These are phyloP conservation scores for Arabis alpina DNA, from an alignment of 345 rosid genomes.

Conservation along the genomic window DNA sequence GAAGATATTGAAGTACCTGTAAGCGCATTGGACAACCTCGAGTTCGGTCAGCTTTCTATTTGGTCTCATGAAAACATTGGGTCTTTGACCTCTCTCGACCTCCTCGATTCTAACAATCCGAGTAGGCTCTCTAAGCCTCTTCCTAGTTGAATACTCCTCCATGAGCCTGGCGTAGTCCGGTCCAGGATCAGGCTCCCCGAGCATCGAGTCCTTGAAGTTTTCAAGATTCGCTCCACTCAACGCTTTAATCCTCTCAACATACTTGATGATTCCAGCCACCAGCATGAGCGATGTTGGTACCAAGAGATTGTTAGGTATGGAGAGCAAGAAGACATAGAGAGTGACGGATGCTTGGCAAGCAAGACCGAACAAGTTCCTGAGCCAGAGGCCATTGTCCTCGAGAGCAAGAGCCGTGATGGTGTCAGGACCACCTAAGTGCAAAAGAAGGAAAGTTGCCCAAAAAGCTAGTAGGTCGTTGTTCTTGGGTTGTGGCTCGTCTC, in stretches of 20 bases:
- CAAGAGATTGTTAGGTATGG: conserved; percentile 4
- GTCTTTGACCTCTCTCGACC: not conserved
- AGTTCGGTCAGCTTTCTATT: not conserved
- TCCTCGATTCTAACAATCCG: not conserved
- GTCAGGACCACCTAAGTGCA: conserved; percentile 38
- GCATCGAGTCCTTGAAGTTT: not conserved
- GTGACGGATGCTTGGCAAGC: not conserved
- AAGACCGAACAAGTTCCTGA: conserved; percentile 3
- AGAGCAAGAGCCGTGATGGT: conserved; percentile 30
- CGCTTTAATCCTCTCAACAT: not conserved
- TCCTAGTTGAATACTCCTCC: conserved; percentile 3
- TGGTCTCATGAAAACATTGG: not conserved
- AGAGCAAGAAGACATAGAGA: not conserved
- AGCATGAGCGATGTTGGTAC: conserved; percentile 2
- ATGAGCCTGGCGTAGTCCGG: not conserved
- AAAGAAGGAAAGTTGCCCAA: conserved; percentile 11
- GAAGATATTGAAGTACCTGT: conserved; percentile 2
- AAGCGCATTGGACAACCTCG: not conserved
- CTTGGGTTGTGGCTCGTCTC: not conserved
- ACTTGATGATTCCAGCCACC: not conserved
- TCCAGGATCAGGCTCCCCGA: conserved; percentile 5
- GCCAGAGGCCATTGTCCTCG: conserved; percentile 26
- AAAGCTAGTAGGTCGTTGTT: conserved; percentile 18
- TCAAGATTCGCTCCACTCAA: not conserved
- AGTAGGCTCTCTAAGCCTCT: not conserved